Base-by-base conservation (phyloP, 2,329 filamentous ascomycete species). In the Ploettnerulaceae sp. region DNA sequence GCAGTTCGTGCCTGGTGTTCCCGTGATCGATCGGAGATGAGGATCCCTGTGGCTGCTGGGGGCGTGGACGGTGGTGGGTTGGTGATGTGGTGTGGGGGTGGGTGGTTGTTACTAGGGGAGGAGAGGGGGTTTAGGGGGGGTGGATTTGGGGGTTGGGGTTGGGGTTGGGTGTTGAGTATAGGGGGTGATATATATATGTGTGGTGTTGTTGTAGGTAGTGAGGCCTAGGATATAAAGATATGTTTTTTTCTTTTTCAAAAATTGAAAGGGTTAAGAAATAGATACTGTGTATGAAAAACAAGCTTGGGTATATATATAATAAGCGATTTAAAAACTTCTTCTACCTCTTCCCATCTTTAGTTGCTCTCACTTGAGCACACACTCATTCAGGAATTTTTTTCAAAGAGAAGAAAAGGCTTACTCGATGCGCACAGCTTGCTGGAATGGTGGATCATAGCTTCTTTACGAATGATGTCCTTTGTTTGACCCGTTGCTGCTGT, bases 341-440 rank as follows among this genome's bases (percentile, higher is more conserved):
- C n/a, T n/a, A n/a, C n/a, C n/a, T n/a, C n/a, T n/a, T n/a, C n/a
- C n/a, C n/a, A 29, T 9, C 8, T 4, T 29, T 3, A n/a, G 8
- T 29, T 4, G 26, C 11, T n/a, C 25, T 17, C 2, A 17, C 7
- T 20, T 8, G 17, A 32, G n/a, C 31, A 24, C 29, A 44, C 18
- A 37, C 3, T 18, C 5, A 34, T 25, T 22, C 21, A 37, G 8
- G 20, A 28, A 20, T 20, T 7, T 18, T 35, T 14, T n/a, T n/a
- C n/a, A n/a, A n/a, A n/a, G n/a, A n/a, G n/a, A n/a, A n/a, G n/a
- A n/a, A n/a, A n/a, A n/a, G 18, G 26, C 76, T 68, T 66, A 77
- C 82, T 74, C 35, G 79, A 79, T 22, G 81, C 81, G 61, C 83
- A 86, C 65, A 88, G 75, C 50, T 75, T 76, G 49, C 82, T 76